These are phyloP conservation scores for Ceratobasidium sp. DNA, from an alignment of 1,284 basidiomycete genomes.

Conservation along the genomic window DNA sequence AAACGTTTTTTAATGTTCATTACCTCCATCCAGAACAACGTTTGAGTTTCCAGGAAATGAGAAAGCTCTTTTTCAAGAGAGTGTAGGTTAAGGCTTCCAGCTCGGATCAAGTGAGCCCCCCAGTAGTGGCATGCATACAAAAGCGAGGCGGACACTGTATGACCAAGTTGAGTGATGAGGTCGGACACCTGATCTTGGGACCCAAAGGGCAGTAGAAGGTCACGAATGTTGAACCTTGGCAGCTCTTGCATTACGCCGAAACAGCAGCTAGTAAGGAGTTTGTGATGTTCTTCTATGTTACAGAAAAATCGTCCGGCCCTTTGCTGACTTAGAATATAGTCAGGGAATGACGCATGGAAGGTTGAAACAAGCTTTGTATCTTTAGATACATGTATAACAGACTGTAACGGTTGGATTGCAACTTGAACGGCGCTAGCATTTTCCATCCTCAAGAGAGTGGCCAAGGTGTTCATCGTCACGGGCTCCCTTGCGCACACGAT, in stretches of 20 bases:
- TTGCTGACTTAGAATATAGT: background rate
- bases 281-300: background rate
- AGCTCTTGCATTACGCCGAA: background rate
- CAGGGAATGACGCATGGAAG: conserved; percentile 16
- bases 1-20: background rate
- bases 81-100: background rate
- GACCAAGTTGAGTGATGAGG: background rate
- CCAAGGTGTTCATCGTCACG: background rate
- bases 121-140: conserved; percentile 11
- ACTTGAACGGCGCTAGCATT: background rate
- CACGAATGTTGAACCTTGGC: conserved; percentile 27
- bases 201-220: background rate
- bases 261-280: background rate
- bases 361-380: background rate
- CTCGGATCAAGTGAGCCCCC: background rate
- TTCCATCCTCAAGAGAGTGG: background rate
- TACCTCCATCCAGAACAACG: background rate
- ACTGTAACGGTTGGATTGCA: background rate
- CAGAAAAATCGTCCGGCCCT: background rate
- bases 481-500: conserved; percentile 7
- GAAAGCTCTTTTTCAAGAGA: background rate
- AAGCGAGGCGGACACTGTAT: background rate
- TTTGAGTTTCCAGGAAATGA: background rate
- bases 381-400: background rate
- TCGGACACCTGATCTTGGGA: background rate